Conservation (phyloP, 805 yeast species). For the Wickerhamiella australiensis region DNA sequence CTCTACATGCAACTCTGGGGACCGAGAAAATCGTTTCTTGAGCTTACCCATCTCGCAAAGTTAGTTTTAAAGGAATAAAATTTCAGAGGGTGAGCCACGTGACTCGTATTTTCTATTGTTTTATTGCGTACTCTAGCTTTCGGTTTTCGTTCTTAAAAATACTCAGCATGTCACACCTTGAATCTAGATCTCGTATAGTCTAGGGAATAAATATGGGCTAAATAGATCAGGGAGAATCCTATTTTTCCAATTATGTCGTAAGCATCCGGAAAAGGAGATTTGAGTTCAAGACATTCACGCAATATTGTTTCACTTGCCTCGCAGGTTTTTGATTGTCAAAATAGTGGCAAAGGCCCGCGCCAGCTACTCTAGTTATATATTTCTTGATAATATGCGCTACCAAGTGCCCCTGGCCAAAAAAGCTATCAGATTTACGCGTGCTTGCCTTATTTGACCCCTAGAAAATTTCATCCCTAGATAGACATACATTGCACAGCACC, state of each 20-base stretch:
- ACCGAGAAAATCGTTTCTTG: constrained; percentile 1
- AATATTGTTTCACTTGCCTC: background rate
- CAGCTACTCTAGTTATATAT: too few species aligned
- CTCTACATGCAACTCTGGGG: constrained; percentile 6
- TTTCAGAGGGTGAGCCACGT: constrained; percentile 3
- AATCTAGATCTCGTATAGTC: too few species aligned
- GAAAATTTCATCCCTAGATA: background rate
- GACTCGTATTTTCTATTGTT: background rate
- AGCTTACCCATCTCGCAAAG: background rate
- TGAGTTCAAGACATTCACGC: background rate
- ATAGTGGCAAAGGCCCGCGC: too few species aligned
- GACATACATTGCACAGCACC: background rate
- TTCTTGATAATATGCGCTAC: too few species aligned
- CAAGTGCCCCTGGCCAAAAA: too few species aligned
- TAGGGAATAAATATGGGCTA: too few species aligned
- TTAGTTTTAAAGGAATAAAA: background rate
- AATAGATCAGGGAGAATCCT: too few species aligned
- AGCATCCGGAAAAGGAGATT: background rate
- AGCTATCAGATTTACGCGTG: too few species aligned
- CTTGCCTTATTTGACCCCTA: background rate
- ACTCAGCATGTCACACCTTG: too few species aligned
- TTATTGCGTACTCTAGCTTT: too few species aligned
- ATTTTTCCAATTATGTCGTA: background rate
- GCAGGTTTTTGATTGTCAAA: background rate
- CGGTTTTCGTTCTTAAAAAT: too few species aligned